Evolutionary conservation across 1,284 basidiomycete species (phyloP), one percentile per base, ranked within the genome.

Genomic region (Apiotrichum akiyoshidainum): DNA sequence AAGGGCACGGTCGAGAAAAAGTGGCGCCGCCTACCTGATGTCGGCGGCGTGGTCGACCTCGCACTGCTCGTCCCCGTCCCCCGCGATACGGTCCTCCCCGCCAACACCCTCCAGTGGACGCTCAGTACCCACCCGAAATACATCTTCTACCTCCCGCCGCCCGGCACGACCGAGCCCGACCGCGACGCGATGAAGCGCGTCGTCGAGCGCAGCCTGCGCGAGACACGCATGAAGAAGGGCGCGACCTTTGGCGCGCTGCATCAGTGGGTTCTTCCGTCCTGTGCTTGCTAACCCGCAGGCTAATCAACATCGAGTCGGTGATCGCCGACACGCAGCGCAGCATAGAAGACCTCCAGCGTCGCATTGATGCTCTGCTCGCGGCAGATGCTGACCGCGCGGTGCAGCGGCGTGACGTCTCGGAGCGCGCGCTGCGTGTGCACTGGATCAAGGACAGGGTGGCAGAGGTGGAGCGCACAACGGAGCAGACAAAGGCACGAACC

Each of bases 231-330:
- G 77, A 73, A 75, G 63, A 70, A 72, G 47, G 75, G 76, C 12
- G 61, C 68, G 10, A 71, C 68, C 0, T 60, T 77, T 3, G 74
- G 74, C 10, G 70, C 65, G 1, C 54, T 79, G 8, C 72, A 76
- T 54, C 72, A 76, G 76, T 77, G 45, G 51, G 74, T 65, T 2
- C 5, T 1, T 12, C 0, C 5, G 12, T n/a, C 5, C n/a, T 9
- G 1, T 0, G 2, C 7, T 8, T 34, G 46, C 58, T 66, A 54
- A 66, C 53, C 13, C 45, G 16, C 55, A 91, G 90, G 70, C 78
- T 92, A 33, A 85, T 85, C 42, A 85, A 83, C 54, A 72, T 90
- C 35, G 88, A 90, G 67, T 80, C 84, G 22, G 83, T 83, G 53
- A 84, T 92, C 54, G 69, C 80, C 37, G 89, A 90, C 66, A 86